Base-by-base conservation (phyloP, 768 basidiomycete genomes). In the Boletus sp. region DNA sequence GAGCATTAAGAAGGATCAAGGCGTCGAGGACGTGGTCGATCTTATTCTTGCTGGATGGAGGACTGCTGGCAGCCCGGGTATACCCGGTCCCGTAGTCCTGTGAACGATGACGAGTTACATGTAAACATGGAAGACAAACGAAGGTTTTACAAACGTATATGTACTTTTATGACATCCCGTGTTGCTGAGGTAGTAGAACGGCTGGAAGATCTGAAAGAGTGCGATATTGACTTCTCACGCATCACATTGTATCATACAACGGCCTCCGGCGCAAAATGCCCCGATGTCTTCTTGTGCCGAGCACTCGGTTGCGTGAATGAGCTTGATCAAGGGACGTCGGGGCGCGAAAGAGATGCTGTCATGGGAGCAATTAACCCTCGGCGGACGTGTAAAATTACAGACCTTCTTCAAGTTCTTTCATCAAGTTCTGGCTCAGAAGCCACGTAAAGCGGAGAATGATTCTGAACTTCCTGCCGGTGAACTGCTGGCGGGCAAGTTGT, bases 11-110 rank as follows among this genome's bases (percentile, higher is more conserved):
- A 79, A 91, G 56, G 78, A 77, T 30, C 85, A 82, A 55, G 93
- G 93, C 0, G 85, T 98, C 1, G 84, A 89, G 33, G 91, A 94
- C 59, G 82, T 96, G 8, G 83, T 87, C 15, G 83, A 86, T 37
- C 79, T 98, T 35, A 82, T 98, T 59, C 74, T 94, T 24, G 87
- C 86, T 12, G 93, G 93, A n/a, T 98, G 95, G 96, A 83, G 82
- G 70, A 77, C 82, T 17, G 88, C 90, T 11, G 89, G 90, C 15
- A 84, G 84, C 62, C 90, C 90, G 2, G 90, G 90, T 5, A 79
- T 70, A 52, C 69, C 77, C 15, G 85, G 76, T 33, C 57, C 75
- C 7, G 67, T 74, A 2, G 57, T 40, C 61, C 45, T 56, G 62
- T 67, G 54, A 74, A 66, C 32, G 45, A 47, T 46, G 47, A 48